These are phyloP conservation scores for Tubosaeta sp. DNA, from an alignment of 768 basidiomycete genomes.

Conservation along the genomic window DNA sequence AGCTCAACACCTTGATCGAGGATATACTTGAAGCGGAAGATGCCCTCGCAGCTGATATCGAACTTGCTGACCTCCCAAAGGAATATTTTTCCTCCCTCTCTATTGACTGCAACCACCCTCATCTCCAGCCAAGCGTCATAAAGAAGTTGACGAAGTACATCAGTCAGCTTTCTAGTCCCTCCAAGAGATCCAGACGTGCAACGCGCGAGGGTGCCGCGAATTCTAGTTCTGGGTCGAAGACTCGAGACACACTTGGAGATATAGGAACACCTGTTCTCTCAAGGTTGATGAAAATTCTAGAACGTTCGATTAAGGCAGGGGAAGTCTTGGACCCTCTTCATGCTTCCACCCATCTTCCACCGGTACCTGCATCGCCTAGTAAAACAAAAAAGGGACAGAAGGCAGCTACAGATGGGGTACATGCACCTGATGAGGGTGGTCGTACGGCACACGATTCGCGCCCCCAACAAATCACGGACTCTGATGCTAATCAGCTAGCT, in stretches of 20 bases:
- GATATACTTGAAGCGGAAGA: constrained; percentile 87
- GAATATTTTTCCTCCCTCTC: constrained; percentile 66
- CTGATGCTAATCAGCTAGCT: constrained; percentile 48
- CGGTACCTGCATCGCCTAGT: constrained; percentile 34
- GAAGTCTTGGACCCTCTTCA: constrained; percentile 75
- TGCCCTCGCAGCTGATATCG: constrained; percentile 52
- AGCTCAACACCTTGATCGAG: constrained; percentile 69
- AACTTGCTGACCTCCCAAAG: constrained; percentile 46
- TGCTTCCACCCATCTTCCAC: constrained; percentile 20
- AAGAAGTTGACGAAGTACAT: constrained; percentile 70
- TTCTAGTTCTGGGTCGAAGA: constrained; percentile 35
- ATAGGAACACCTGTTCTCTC: constrained; percentile 60
- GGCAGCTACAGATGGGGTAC: constrained; percentile 10
- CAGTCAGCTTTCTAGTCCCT: constrained; percentile 60
- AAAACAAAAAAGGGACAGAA: constrained; percentile 47
- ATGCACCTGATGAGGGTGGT: background rate
- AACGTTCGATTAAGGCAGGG: constrained; percentile 70
- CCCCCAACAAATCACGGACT: constrained; percentile 37
- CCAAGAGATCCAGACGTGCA: constrained; percentile 58
- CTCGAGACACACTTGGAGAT: constrained; percentile 58
- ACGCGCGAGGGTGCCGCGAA: constrained; percentile 35
- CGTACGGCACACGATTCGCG: constrained; percentile 4
- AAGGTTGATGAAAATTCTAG: constrained; percentile 71
- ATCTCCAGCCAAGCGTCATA: constrained; percentile 53
- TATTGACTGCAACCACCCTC: constrained; percentile 53